Base-by-base conservation (phyloP, 2,329 filamentous ascomycete species). In the Huntiella omanensis region DNA sequence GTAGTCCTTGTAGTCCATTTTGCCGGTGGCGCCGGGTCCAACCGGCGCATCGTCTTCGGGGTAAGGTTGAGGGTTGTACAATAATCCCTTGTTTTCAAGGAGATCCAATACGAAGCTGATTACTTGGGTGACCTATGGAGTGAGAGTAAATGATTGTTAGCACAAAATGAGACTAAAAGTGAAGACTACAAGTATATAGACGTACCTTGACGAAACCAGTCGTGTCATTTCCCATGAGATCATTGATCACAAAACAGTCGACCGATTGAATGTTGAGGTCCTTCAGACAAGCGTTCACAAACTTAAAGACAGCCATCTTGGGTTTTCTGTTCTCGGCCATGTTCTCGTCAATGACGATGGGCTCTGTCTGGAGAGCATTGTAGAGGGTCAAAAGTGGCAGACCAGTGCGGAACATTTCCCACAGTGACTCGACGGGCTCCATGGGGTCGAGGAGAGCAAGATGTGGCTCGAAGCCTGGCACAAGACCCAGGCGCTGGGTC, bases 121-220 rank as follows among this genome's bases (percentile, higher is more conserved):
- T 48, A 94, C 84, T 64, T 85, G 83, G 17, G 83, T 87, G 48
- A 94, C 87, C 63, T 65, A 39, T 16, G 11, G 40, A 33, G 15
- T 19, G 1, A 34, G n/a, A 16, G 12, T n/a, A 11, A 46, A 49
- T 49, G 50, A 50, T 15, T 36, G n/a, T 17, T 43, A 32, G 12
- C 38, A 39, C 32, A 45, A 32, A 22, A 10, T 15, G 4, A 11
- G 40, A 16, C n/a, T 5, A 43, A 36, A 39, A 44, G 33, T 32
- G 11, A 16, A n/a, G 11, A 13, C 38, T 4, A 45, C 13, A 15
- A 43, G 49, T 22, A 15, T 40, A 33, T 19, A 8, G 8, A 58
- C 64, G 51, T 59, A 85, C 83, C 73, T 96, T 96, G 54, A 95
- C 86, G 59, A 98, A 96, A 3, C 91, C 91, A 39, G 85, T 95